A percentile compares a stretch with the other conserved stretches of the same genome.
phyloP scores from a whole-genome alignment of 176 grass and related monocot genomes.

The Oropetium thomaeum region DNA sequence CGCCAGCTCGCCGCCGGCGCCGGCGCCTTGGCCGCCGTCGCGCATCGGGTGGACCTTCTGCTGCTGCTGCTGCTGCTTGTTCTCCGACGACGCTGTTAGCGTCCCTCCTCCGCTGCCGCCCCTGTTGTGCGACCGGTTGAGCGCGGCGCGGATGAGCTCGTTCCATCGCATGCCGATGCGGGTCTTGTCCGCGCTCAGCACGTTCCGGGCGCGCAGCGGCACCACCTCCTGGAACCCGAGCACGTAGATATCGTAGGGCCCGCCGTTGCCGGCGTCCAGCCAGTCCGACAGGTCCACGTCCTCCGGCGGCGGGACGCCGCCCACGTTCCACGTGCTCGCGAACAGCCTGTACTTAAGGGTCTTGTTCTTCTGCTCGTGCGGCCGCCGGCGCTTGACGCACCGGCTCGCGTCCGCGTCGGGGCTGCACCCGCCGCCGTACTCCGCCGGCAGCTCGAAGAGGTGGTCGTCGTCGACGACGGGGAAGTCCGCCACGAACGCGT shows the following conservation, averaged over 20 bases:
- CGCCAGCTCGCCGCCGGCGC: background rate
- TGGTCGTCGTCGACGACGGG: conserved; percentile 25
- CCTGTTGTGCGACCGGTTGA: conserved; percentile 42
- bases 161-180: conserved; percentile 77
- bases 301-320: conserved; percentile 59
- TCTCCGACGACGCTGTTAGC: no score
- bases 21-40: no score
- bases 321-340: conserved; percentile 95
- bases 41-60: conserved; percentile 46
- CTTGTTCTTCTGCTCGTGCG: conserved; percentile 36
- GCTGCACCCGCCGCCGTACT: conserved; percentile 39
- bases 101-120: background rate
- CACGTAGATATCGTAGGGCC: conserved; percentile 79
- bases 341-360: conserved; percentile 79
- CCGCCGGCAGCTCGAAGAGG: background rate
- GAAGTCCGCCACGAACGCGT: conserved; percentile 66
- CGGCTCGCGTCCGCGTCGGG: conserved; percentile 41
- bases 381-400: conserved; percentile 27
- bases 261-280: conserved; percentile 61
- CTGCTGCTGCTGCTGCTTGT: background rate
- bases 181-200: conserved; percentile 76
- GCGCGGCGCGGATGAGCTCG: conserved; percentile 58
- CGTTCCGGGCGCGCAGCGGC: conserved; percentile 74
- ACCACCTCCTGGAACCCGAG: conserved; percentile 97
- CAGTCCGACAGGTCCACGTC: conserved; percentile 82